phyloP scores from a whole-genome alignment of 305 asterid species.

The Petunia hybrid region DNA sequence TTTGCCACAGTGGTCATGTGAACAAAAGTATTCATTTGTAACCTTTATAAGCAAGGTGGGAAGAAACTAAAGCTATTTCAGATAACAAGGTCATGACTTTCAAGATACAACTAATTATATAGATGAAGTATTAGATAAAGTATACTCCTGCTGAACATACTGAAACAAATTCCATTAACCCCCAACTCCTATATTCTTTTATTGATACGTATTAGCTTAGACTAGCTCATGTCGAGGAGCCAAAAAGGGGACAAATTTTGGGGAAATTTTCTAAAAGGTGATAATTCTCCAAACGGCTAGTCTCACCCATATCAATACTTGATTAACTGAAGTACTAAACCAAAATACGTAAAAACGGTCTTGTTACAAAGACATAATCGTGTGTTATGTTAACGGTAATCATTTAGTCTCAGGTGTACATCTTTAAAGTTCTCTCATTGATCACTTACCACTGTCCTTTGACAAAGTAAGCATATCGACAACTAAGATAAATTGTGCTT shows the following conservation, averaged over 20 bases:
- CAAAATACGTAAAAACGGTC: not conserved
- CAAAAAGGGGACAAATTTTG: not conserved
- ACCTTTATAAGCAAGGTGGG: not conserved
- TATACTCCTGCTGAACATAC: not conserved
- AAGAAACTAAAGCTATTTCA: conserved; percentile 20
- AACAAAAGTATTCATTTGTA: not conserved
- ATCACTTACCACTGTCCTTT: not conserved
- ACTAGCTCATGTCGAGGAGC: not conserved
- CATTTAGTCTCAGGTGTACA: not conserved
- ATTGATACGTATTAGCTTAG: not conserved
- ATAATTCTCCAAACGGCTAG: not conserved
- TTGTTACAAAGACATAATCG: not conserved
- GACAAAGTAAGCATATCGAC: not conserved
- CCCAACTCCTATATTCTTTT: conserved; percentile 3
- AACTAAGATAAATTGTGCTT: not conserved
- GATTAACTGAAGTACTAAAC: not conserved
- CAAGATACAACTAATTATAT: not conserved
- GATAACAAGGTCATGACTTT: not conserved
- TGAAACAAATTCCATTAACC: not conserved
- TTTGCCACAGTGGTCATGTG: not conserved
- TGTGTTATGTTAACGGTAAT: not conserved
- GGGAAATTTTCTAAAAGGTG: conserved; percentile 7
- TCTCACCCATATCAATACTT: not conserved
- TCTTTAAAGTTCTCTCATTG: not conserved
- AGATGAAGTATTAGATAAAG: not conserved